Conservation (phyloP, 139 green algal species). For the Closterium sp. region DNA sequence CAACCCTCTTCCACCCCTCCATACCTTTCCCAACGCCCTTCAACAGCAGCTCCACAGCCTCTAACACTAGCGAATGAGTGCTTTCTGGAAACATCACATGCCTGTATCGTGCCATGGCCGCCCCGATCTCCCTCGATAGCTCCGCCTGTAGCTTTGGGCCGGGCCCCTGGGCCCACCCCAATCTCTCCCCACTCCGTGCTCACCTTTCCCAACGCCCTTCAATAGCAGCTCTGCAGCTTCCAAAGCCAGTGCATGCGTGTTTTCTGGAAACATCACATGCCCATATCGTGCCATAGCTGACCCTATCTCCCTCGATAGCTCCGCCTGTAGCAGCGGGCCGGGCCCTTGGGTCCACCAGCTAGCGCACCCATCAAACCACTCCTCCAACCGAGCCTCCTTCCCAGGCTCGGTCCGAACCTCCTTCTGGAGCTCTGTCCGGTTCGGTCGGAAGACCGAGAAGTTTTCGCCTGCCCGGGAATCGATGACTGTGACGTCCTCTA, state of each 20-base stretch:
- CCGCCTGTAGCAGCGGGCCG: constrained; percentile 50
- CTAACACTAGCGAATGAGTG: constrained; percentile 48
- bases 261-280: constrained; percentile 94
- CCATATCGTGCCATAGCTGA: constrained; percentile 76
- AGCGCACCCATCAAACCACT: constrained; percentile 81
- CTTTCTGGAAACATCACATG: constrained; percentile 95
- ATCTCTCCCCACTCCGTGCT: constrained; percentile 57
- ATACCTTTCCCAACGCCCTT: constrained; percentile 30
- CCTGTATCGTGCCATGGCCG: constrained; percentile 75
- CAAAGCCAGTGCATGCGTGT: constrained; percentile 54
- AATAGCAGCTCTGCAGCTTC: constrained; percentile 32
- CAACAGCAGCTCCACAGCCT: constrained; percentile 32
- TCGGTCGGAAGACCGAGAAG: constrained; percentile 62
- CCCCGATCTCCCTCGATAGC: constrained; percentile 63
- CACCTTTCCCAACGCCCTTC: constrained; percentile 37
- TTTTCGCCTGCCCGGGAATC: constrained; percentile 80
- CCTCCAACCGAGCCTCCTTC: constrained; percentile 41
- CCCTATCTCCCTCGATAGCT: constrained; percentile 65
- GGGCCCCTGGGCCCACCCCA: constrained; percentile 85
- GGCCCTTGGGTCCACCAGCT: constrained; percentile 97
- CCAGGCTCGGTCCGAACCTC: not conserved
- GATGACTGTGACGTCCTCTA: constrained; percentile 72
- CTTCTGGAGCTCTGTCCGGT: not conserved
- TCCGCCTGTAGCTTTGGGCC: constrained; percentile 54
- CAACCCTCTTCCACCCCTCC: no score